Conservation (phyloP, 306 rosid genomes). For the Lathyrus aphaca region DNA sequence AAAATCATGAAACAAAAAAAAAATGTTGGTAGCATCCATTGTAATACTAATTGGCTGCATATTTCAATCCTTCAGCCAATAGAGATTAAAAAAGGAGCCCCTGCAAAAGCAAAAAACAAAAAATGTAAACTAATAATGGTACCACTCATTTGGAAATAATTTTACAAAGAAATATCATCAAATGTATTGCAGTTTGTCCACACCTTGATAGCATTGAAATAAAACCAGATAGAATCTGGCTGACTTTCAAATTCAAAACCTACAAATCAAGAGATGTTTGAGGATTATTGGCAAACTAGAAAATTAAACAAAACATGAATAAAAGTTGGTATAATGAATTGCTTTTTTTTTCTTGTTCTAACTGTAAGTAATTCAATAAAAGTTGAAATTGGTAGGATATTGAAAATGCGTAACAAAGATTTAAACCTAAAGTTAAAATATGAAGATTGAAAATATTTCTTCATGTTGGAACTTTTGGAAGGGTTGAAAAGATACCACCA, state of each 20-base stretch:
- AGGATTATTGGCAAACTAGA: constrained; percentile 25
- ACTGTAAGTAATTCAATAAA: neutral
- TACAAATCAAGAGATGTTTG: constrained; percentile 40
- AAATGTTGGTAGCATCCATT: constrained; percentile 14
- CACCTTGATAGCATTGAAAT: constrained; percentile 40
- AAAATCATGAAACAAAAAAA: neutral
- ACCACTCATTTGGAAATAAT: constrained; percentile 33
- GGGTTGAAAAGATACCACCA: constrained; percentile 29
- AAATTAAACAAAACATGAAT: constrained; percentile 9
- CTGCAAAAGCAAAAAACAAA: constrained; percentile 69
- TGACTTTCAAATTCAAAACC: constrained; percentile 39
- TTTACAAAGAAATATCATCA: constrained; percentile 30
- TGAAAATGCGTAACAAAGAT: constrained; percentile 9
- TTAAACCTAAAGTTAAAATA: constrained; percentile 6
- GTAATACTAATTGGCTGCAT: constrained; percentile 27
- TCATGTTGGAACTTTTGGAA: neutral
- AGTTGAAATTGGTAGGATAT: constrained; percentile 2
- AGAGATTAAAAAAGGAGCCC: constrained; percentile 34
- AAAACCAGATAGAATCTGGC: constrained; percentile 33
- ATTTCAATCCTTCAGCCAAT: constrained; percentile 42
- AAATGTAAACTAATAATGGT: constrained; percentile 43
- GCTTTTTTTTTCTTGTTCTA: neutral
- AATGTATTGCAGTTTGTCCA: constrained; percentile 28
- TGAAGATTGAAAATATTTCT: neutral
- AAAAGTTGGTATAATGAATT: neutral